phyloP scores from a whole-genome alignment of 1,284 basidiomycete species.

The Ganoderma sinense region DNA sequence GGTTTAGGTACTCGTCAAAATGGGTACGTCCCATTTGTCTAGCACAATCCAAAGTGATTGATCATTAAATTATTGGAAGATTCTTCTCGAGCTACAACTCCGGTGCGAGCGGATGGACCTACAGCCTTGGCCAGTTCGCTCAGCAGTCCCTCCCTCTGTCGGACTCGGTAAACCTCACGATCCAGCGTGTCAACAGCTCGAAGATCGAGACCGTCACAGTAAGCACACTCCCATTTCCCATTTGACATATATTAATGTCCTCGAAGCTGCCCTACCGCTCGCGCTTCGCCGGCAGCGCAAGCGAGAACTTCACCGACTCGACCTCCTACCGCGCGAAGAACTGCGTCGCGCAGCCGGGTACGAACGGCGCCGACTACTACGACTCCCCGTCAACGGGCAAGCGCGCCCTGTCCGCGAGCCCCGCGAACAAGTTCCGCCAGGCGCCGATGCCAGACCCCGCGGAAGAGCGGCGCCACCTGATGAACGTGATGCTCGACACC shows the following conservation, averaged over 20 bases:
- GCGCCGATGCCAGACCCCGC: constrained; percentile 47
- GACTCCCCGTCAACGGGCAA: constrained; percentile 12
- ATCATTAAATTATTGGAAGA: constrained; percentile 26
- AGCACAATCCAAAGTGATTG: background rate
- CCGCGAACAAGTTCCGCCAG: constrained; percentile 53
- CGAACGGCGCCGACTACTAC: constrained; percentile 59
- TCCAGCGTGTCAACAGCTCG: constrained; percentile 52
- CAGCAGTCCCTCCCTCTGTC: constrained; percentile 61
- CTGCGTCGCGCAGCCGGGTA: constrained; percentile 55
- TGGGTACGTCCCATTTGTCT: constrained; percentile 31
- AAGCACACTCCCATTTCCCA: constrained; percentile 18
- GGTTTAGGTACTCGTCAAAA: constrained; percentile 61
- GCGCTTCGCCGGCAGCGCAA: constrained; percentile 48
- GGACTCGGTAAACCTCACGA: constrained; percentile 57
- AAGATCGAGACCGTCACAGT: constrained; percentile 54
- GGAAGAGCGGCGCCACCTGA: constrained; percentile 47
- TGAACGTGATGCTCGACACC: constrained; percentile 60
- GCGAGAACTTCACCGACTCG: constrained; percentile 56
- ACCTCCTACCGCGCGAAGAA: constrained; percentile 60
- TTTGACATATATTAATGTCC: background rate
- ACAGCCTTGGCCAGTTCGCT: constrained; percentile 69
- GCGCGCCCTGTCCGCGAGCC: constrained; percentile 22
- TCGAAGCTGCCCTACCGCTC: constrained; percentile 65
- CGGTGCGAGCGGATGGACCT: constrained; percentile 55
- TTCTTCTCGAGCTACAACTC: constrained; percentile 51